phyloP scores from a whole-genome alignment of 169 alveolate species.

The Perkinsus chesapeaki region DNA sequence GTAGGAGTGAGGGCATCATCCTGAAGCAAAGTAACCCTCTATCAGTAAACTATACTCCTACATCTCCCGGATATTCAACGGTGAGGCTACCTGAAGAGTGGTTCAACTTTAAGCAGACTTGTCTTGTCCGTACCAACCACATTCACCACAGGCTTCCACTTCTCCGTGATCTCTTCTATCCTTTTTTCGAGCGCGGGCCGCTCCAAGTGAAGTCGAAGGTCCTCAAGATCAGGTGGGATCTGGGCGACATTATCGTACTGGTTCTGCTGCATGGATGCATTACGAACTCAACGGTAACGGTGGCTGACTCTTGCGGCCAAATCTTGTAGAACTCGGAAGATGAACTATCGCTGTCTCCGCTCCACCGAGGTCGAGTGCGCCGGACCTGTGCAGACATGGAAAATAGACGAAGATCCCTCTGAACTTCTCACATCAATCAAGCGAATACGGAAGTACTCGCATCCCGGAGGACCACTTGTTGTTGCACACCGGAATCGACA shows the following conservation, averaged over 20 bases:
- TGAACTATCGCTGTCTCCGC: background rate
- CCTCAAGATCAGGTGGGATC: too few relatives aligned
- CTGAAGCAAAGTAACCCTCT: background rate
- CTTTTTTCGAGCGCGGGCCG: background rate
- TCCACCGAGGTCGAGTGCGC: background rate
- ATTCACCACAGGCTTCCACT: background rate
- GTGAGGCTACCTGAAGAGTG: background rate
- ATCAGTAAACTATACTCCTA: background rate
- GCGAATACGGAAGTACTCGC: background rate
- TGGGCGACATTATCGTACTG: too few relatives aligned
- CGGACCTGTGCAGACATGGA: background rate
- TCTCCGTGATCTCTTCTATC: background rate
- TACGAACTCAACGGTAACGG: background rate
- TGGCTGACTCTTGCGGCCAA: background rate
- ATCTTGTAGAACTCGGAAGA: background rate
- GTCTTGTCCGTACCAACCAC: background rate
- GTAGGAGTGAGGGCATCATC: background rate
- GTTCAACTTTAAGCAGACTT: background rate
- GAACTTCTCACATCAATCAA: too few relatives aligned
- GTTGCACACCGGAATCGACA: background rate
- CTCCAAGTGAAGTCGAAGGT: background rate
- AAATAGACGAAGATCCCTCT: too few relatives aligned
- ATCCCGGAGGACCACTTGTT: background rate
- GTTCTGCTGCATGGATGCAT: too few relatives aligned
- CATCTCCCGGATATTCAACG: background rate